Conservation (phyloP, 306 rosid species). For the Prosopis cineraria region DNA sequence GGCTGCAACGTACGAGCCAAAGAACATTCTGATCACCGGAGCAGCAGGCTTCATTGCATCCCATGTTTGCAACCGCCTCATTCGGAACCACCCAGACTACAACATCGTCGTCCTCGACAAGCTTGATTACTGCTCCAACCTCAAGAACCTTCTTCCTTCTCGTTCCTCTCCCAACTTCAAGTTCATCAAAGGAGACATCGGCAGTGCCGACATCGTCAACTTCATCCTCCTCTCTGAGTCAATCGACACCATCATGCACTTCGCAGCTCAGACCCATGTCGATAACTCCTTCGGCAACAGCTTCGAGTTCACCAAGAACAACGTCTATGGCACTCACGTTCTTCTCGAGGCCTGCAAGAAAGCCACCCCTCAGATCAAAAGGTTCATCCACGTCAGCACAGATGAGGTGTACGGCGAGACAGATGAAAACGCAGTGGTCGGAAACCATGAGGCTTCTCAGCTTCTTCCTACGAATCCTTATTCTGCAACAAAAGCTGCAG, state of each 20-base stretch:
- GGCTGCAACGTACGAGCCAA: constrained; percentile 47
- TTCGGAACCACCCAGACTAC: constrained; percentile 52
- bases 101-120: constrained; percentile 61
- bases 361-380: constrained; percentile 47
- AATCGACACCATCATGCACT: constrained; percentile 71
- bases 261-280: constrained; percentile 70
- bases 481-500: constrained; percentile 70
- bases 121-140: constrained; percentile 68
- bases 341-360: constrained; percentile 63
- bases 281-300: constrained; percentile 68
- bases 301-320: constrained; percentile 65
- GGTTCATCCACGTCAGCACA: constrained; percentile 68
- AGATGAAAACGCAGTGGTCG: constrained; percentile 59
- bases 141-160: constrained; percentile 54
- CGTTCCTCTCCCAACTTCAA: constrained; percentile 49
- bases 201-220: constrained; percentile 61
- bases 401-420: constrained; percentile 72
- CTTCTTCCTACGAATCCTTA: constrained; percentile 67
- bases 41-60: constrained; percentile 83
- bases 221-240: constrained; percentile 51
- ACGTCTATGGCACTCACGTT: constrained; percentile 67
- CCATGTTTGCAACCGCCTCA: constrained; percentile 65
- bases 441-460: constrained; percentile 70
- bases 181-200: constrained; percentile 66
- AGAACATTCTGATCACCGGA: constrained; percentile 63